Base-by-base conservation (phyloP, 208 protist genomes). In the Tritrichomonas foetus region DNA sequence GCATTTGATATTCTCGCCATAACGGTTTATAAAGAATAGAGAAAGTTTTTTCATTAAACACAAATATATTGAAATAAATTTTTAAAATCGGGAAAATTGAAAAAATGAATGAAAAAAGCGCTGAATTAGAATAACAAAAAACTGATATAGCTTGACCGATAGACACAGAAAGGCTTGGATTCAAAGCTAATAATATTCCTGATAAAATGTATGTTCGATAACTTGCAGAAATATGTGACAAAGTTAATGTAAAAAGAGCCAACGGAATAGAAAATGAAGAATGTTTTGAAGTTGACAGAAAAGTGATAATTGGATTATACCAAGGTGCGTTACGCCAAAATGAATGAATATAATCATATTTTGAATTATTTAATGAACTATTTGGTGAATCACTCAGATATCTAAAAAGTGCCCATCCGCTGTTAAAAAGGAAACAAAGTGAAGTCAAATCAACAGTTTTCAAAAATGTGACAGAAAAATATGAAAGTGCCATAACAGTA, bases 1-100 rank as follows among this genome's bases (percentile, higher is more conserved):
- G 44, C 78, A 89, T 89, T 57, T 89, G 78, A 27, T 89, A 89
- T 57, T 89, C 78, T 9, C 78, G 3, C 78, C 78, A 89, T 33
- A 89, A 3, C 39, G 78, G 78, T 8, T 61, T 27, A 5, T 14
- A 3, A 13, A 5, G 27, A 39, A 89, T 33, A 33, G 16, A n/a
- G 13, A 61, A 61, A 61, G 16, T 22, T 5, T 61, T 5, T 61
- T 61, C 53, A 61, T 61, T 61, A 22, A 61, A 22, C 11, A 22
- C 16, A 16, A 61, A 61, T 5, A 22, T 61, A 16, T 61, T 16
- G 16, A 22, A 22, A 61, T 22, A 61, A 61, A 61, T 30, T 8
- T n/a, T 47, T 11, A n/a, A n/a, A 27, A 57, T 89, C 5, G 22
- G 47, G 3, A 53, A 27, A 13, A 89, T 1, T 27, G 27, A 33